Conservation (phyloP, 2,329 filamentous ascomycete genomes). For the Apiospora aurea region DNA sequence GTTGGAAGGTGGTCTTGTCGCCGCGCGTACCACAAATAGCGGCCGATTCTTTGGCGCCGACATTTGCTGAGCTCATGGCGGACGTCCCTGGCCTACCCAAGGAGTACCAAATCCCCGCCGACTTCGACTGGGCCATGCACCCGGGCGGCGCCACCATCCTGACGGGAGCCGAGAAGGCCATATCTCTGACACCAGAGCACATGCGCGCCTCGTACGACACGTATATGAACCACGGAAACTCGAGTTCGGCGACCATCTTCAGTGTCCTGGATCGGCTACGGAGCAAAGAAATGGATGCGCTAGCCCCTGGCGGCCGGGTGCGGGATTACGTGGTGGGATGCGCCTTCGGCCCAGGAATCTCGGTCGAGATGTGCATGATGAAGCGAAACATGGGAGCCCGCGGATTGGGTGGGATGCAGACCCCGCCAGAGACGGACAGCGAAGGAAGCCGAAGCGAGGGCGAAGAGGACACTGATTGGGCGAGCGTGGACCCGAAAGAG, state of each 20-base stretch:
- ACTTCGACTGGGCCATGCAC: constrained; percentile 79
- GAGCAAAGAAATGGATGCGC: constrained; percentile 64
- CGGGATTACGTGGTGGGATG: constrained; percentile 69
- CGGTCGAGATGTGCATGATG: constrained; percentile 73
- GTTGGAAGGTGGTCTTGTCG: constrained; percentile 73
- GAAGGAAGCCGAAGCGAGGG: constrained; percentile 52
- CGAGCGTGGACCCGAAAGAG: constrained; percentile 35
- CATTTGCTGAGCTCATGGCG: constrained; percentile 62
- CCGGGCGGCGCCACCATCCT: constrained; percentile 73
- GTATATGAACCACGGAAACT: constrained; percentile 74
- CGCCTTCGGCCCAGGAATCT: constrained; percentile 74
- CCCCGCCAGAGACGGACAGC: constrained; percentile 62
- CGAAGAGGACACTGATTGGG: constrained; percentile 46
- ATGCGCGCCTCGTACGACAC: constrained; percentile 74
- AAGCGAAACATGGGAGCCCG: constrained; percentile 52
- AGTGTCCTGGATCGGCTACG: constrained; percentile 70
- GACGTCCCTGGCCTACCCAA: constrained; percentile 54
- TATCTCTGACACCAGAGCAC: constrained; percentile 67
- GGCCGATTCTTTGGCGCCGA: constrained; percentile 55
- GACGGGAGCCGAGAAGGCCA: constrained; percentile 64
- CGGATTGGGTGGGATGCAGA: constrained; percentile 50
- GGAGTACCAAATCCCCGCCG: constrained; percentile 53
- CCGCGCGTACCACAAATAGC: constrained; percentile 67
- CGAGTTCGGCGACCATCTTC: constrained; percentile 73
- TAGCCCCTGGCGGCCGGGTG: constrained; percentile 56